Evolutionary conservation across 768 basidiomycete species (phyloP), one percentile per base, ranked within the genome.

Genomic region (Lactarius deliciosus): DNA sequence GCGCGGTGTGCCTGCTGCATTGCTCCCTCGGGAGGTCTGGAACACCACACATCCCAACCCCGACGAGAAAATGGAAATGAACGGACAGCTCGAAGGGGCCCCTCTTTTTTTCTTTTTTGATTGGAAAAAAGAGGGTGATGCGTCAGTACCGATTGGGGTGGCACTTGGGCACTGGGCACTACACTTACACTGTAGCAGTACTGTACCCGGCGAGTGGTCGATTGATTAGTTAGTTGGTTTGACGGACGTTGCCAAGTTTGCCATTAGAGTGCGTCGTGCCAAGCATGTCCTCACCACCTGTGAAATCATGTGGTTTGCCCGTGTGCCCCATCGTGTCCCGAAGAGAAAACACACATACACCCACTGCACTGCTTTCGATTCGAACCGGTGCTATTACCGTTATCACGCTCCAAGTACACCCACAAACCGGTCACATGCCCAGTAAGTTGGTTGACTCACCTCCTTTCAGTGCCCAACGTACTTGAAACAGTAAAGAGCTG

Each of bases 31-130:
- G n/a, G 16, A 18, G 43, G 43, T 45, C 43, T 45, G 43, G 43
- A 45, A 45, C 43, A 16, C 41, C 15, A 1, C 18, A 41, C 16
- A 47, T 11, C n/a, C 6, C 50, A 53, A 53, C 50, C 50, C 50
- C 50, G 50, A 25, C 50, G 25, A 15, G 50, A 53, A 34, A 53
- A 53, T 53, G 50, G 50, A 53, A 53, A 53, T 53, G 50, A 9
- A 25, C 8, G 16, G 20, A 47, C 11, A 11, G 50, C 6, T 25
- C 13, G 6, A 22, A 5, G 5, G 50, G n/a, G n/a, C 45, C 45
- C 45, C 45, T 10, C 10, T 22, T 47, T 47, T 47, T 47, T 47
- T 11, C 5, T n/a, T 22, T 22, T 1, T 47, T 47, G n/a, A 25
- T 25, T 25, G 50, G 32, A 50, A 50, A 50, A 25, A 20, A 45